Conservation (phyloP, 1,139 yeast species). For the Candida smagusa region DNA sequence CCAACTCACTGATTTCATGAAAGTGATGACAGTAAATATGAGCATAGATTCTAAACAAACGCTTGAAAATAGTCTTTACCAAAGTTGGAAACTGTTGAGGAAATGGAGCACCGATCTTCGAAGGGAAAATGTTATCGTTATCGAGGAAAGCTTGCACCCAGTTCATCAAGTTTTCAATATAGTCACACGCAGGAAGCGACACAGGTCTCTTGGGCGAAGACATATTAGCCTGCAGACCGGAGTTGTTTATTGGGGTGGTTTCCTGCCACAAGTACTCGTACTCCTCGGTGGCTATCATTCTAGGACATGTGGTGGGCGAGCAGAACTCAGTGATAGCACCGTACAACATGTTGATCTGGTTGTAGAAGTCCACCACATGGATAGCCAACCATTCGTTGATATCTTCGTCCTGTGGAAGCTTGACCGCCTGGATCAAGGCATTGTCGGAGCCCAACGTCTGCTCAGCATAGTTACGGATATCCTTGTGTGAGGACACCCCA, state of each 20-base stretch:
- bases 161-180: slow-evolving; percentile 86
- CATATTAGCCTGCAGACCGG: slow-evolving; percentile 19
- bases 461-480: slow-evolving; percentile 82
- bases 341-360: slow-evolving; percentile 93
- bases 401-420: slow-evolving; percentile 91
- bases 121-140: slow-evolving; percentile 85
- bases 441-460: slow-evolving; percentile 93
- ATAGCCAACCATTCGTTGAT: slow-evolving; percentile 95
- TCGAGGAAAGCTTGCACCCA: slow-evolving; percentile 93
- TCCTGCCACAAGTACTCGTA: slow-evolving; percentile 97
- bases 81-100: slow-evolving; percentile 67
- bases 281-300: slow-evolving; percentile 96
- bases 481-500: slow-evolving; percentile 58
- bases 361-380: slow-evolving; percentile 85
- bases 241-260: slow-evolving; percentile 34
- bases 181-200: slow-evolving; percentile 83
- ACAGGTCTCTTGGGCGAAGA: slow-evolving; percentile 55
- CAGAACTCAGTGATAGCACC: slow-evolving; percentile 97
- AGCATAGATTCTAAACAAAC: slow-evolving; percentile 93
- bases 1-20: slow-evolving; percentile 88
- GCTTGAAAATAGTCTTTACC: slow-evolving; percentile 81
- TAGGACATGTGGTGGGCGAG: slow-evolving; percentile 86
- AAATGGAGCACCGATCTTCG: slow-evolving; percentile 85
- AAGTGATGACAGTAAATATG: slow-evolving; percentile 98
- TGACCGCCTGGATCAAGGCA: slow-evolving; percentile 87